Base-by-base conservation (phyloP, 306 rosid species). In the Aeschynomene evenia region DNA sequence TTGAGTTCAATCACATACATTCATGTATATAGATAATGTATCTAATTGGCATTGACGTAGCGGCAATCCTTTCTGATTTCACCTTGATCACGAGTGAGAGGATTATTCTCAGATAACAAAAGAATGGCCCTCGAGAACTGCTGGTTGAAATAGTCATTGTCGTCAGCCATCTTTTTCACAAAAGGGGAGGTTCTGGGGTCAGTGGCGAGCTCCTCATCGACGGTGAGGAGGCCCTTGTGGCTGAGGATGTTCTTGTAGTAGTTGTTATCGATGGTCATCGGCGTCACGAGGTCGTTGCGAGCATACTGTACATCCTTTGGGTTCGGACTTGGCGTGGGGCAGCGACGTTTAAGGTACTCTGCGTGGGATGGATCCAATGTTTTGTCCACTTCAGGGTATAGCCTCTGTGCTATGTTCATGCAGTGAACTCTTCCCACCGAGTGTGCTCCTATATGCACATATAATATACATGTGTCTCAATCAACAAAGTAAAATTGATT, bases 391-490 rank as follows among this genome's bases (percentile, higher is more conserved):
- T 81, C 81, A 0, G 99, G 97, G 77, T 95, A 91, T 2, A 91
- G 77, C 24, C 97, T 83, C 0, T 85, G 80, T 0, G 87, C 97
- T 0, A 91, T 23, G 33, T 89, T 89, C 39, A 33, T 52, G 55
- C 96, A 95, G 34, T 91, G 99, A 19, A 83, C 85, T 68, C 96
- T 84, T 9, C 99, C 97, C 2, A 89, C 95, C 0, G 99, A 95
- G 66, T 91, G 97, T 29, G 83, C 91, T 37, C 99, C 99, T 87
- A 64, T 9, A n/a, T n/a, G n/a, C n/a, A n/a, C n/a, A n/a, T n/a
- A n/a, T n/a, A n/a, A n/a, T n/a, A n/a, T n/a, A n/a, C n/a, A n/a
- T n/a, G n/a, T n/a, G n/a, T n/a, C n/a, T n/a, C n/a, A 19, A 40
- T 51, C 36, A 23, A 7, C 26, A 18, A 36, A 14, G 3, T 28